Evolutionary conservation across 1,284 basidiomycete genomes (phyloP).

Genomic region (Sporisorium sorghi): DNA sequence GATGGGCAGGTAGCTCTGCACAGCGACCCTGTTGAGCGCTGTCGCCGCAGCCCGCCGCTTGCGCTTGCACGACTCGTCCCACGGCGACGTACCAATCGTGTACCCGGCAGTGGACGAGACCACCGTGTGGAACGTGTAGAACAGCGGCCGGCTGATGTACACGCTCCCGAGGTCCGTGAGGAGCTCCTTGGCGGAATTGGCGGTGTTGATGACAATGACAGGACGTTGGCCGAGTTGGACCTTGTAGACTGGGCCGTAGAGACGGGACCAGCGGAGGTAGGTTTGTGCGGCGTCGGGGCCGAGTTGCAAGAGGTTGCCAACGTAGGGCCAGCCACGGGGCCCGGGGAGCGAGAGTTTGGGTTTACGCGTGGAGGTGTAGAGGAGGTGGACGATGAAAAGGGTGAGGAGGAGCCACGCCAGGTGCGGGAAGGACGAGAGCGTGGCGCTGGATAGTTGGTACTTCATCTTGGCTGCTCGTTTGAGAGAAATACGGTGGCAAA

Average conservation of each 20-base stretch:
- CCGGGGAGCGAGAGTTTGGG: constrained; percentile 40
- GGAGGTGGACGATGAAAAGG: constrained; percentile 16
- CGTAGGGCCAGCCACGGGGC: constrained; percentile 37
- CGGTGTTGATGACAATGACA: constrained; percentile 47
- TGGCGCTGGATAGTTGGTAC: constrained; percentile 16
- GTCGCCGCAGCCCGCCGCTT: constrained; percentile 47
- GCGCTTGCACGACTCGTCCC: constrained; percentile 53
- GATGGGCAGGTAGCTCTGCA: constrained; percentile 49
- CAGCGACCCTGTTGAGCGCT: constrained; percentile 42
- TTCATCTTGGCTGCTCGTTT: constrained; percentile 4
- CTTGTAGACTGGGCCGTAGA: constrained; percentile 46
- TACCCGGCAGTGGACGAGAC: constrained; percentile 47
- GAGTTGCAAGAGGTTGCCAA: constrained; percentile 46
- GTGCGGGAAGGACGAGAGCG: constrained; percentile 15
- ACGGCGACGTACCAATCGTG: constrained; percentile 50
- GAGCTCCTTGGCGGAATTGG: constrained; percentile 42
- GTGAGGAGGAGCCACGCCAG: constrained; percentile 17
- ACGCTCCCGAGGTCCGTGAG: constrained; percentile 48
- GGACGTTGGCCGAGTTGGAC: constrained; percentile 44
- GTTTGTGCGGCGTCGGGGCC: constrained; percentile 47
- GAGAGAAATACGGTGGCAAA: background rate
- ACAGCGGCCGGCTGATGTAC: constrained; percentile 48
- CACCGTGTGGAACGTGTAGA: constrained; percentile 52
- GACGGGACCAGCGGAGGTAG: constrained; percentile 39
- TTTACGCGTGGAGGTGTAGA: constrained; percentile 20